Base-by-base conservation (phyloP, 1,284 basidiomycete species). In the Cryptococcus jaspeensis region DNA sequence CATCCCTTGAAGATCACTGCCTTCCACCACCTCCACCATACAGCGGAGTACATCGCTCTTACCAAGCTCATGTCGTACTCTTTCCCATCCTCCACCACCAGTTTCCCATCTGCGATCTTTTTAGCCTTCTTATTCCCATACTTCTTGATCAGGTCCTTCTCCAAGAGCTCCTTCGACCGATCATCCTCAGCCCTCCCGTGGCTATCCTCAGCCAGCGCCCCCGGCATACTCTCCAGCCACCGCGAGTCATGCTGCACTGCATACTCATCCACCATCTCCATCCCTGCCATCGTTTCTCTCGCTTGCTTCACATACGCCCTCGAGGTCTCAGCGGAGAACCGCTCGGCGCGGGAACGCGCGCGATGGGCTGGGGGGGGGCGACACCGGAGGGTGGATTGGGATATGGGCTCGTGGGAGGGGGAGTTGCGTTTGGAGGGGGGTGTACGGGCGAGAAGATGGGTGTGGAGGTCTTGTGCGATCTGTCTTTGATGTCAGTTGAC, bases 21-120 rank as follows among this genome's bases (percentile, higher is more conserved):
- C 8, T 43, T 55, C 60, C 60, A 61, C 45, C 55, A 57, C 4
- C 37, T 35, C 20, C 20, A 47, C 51, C 54, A 56, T 5, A 55
- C 36, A 2, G 64, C 56, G 8, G 37, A 13, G 18, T 60, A 63
- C 23, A 60, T 48, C 16, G 59, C 85, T 60, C 78, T 78, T 49
- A 84, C 76, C n/a, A 89, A 72, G 15, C 84, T 85, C 28, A 81
- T 79, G 59, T 86, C 84, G 60, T 84, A 82, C 49, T 75, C 68
- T 9, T 63, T 70, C 1, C 66, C 66, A 49, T 68, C 57, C n/a
- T 60, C 56, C 16, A 58, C 49, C 8, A 37, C 52, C 0, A 69
- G 49, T 7, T 59, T 37, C 1, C 62, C 65, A 12, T 53, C 25
- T 13, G 46, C 54, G 20, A 59, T 48, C 38, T 52, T 56, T 6